Evolutionary conservation across 768 basidiomycete species (phyloP).

Genomic region (Pleurotus djamor): DNA sequence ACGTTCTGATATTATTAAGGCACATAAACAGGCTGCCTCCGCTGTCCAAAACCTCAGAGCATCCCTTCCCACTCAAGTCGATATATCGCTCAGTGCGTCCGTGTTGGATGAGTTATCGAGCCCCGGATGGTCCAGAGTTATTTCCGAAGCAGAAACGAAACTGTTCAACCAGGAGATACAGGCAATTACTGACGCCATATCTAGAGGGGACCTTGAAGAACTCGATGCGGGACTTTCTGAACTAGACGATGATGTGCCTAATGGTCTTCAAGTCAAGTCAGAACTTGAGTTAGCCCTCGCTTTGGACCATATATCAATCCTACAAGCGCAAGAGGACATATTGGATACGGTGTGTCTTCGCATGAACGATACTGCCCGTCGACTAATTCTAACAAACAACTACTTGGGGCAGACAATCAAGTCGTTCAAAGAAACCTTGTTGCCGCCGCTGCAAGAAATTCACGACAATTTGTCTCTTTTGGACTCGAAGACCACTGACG

Average conservation of each 20-base stretch:
- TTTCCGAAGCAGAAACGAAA: conserved; percentile 9
- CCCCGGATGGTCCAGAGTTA: not conserved
- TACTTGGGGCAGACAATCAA: conserved; percentile 14
- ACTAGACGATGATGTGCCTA: not conserved
- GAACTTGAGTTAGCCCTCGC: conserved; percentile 28
- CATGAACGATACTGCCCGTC: too few relatives aligned
- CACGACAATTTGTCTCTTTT: conserved; percentile 16
- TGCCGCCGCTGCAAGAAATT: conserved; percentile 19
- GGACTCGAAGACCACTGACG: conserved; percentile 17
- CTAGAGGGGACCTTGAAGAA: not conserved
- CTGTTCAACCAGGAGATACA: too few relatives aligned
- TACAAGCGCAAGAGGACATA: conserved; percentile 17
- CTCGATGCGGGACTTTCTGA: not conserved
- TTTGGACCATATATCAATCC: conserved; percentile 23
- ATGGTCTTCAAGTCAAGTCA: conserved; percentile 8
- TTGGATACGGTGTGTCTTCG: conserved; percentile 21
- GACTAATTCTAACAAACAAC: too few relatives aligned
- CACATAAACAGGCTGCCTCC: too few relatives aligned
- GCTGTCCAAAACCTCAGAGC: too few relatives aligned
- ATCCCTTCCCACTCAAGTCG: too few relatives aligned
- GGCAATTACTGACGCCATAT: not conserved
- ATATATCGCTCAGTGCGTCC: not conserved
- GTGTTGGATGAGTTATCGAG: not conserved
- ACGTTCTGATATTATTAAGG: too few relatives aligned
- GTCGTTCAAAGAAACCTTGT: conserved; percentile 15